Base-by-base conservation (phyloP, 2,329 filamentous ascomycete genomes). In the Penicillium sp. region DNA sequence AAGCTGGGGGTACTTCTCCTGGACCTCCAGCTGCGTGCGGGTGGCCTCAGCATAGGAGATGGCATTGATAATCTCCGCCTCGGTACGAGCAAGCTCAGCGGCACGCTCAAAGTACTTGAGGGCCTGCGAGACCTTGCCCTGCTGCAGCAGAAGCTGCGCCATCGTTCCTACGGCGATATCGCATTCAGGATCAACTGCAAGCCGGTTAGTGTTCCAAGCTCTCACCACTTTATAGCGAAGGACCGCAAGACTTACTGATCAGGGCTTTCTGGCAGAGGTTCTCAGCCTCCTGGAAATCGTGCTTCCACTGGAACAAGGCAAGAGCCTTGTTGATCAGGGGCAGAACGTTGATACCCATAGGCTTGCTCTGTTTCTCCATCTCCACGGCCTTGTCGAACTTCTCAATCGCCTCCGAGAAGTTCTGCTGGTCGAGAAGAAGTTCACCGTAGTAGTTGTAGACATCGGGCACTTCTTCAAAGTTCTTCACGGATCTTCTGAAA, bases 361-460 rank as follows among this genome's bases (percentile, higher is more conserved):
- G 90, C 75, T 94, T 94, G 57, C 83, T 84, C 71, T 88, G 83
- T 77, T 93, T 94, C 80, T 98, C 93, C 85, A 97, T 91, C 67
- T 97, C 90, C 58, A 97, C 90, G n/a, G 93, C 93, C 24, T 84
- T 93, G 69, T 98, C 93, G 64, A 98, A 98, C 74, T 96, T 95
- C 75, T 95, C 87, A 56, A 98, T 89, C 24, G 93, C 93, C 69
- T 98, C 91, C 52, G 87, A 78, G 73, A 85, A 97, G 72, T 96
- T 95, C 72, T 88, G 85, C 76, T 97, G 93, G 76, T 98, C 93
- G 46, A 98, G 83, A 50, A 98, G 79, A 49, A 98, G 80, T 75
- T 98, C 93, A 64, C 93, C 93, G 65, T 95, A 97, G 80, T 98
- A 98, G 79, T 98, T 98, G 79, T 97, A 98, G 35, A 97, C 93